Evolutionary conservation across 202 grass and related monocot species (phyloP).

Genomic region (Bolboschoenoplectus hybrid): DNA sequence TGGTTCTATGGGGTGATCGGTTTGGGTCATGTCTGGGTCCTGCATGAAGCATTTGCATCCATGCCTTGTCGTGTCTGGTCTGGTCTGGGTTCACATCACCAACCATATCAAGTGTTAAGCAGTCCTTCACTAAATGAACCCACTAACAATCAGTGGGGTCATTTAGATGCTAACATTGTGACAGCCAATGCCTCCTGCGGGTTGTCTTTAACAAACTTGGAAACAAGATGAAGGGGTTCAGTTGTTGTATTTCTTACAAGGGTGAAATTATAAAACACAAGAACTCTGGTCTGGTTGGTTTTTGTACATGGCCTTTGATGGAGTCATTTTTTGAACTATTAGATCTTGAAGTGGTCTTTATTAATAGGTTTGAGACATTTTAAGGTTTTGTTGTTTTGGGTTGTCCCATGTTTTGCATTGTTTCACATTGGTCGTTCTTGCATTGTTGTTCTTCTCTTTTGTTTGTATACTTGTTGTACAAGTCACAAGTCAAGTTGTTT

Average conservation of each 20-base stretch:
- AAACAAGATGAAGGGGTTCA: slow-evolving; percentile 23
- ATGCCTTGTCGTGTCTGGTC: slow-evolving; percentile 55
- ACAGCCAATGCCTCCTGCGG: not conserved
- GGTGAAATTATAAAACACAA: slow-evolving; percentile 26
- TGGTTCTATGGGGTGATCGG: slow-evolving; percentile 43
- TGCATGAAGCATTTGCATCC: slow-evolving; percentile 73
- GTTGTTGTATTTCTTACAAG: slow-evolving; percentile 37
- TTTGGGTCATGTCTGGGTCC: slow-evolving; percentile 71
- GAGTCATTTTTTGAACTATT: slow-evolving; percentile 35
- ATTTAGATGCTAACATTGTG: slow-evolving; percentile 39
- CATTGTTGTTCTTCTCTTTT: slow-evolving; percentile 27
- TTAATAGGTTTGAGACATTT: slow-evolving; percentile 34
- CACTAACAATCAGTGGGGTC: slow-evolving; percentile 31
- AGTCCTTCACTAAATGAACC: slow-evolving; percentile 35
- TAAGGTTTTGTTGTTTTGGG: slow-evolving; percentile 40
- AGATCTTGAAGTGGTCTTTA: slow-evolving; percentile 33
- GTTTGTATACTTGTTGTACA: slow-evolving; percentile 37
- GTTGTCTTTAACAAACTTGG: slow-evolving; percentile 28
- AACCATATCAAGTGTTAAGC: slow-evolving; percentile 21
- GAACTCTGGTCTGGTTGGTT: slow-evolving; percentile 37
- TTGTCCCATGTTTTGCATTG: slow-evolving; percentile 37
- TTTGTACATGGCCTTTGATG: slow-evolving; percentile 37
- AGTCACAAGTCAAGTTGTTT: slow-evolving; percentile 36
- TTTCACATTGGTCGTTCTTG: slow-evolving; percentile 34
- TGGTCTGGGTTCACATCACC: slow-evolving; percentile 15